phyloP scores from a whole-genome alignment of 2,329 filamentous ascomycete genomes.

The Plectosphaerella cucumerina region DNA sequence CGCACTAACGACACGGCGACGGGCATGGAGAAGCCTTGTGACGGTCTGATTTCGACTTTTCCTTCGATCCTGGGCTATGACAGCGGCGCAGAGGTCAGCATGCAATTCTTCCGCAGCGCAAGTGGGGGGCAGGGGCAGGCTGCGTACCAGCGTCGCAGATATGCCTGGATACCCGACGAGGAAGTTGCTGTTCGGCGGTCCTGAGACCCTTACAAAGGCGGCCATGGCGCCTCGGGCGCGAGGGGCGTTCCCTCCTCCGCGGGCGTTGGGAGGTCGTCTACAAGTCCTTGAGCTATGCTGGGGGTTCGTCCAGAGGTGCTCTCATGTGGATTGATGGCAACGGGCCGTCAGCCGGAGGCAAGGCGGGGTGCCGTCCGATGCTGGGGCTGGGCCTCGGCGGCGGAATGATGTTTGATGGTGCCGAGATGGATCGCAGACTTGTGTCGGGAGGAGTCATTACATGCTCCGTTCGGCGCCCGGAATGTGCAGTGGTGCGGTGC shows the following conservation, averaged over 20 bases:
- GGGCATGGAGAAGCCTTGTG: conserved; percentile 78
- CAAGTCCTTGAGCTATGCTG: conserved; percentile 5
- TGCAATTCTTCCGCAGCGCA: neutral
- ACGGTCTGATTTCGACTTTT: conserved; percentile 92
- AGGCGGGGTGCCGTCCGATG: neutral
- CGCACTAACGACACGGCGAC: conserved; percentile 90
- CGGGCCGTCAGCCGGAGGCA: neutral
- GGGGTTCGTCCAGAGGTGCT: conserved; percentile 4
- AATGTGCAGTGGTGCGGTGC: neutral
- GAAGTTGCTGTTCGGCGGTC: conserved; percentile 94
- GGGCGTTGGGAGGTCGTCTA: conserved; percentile 1
- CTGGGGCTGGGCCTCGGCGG: neutral
- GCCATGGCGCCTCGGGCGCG: conserved; percentile 40
- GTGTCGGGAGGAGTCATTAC: neutral
- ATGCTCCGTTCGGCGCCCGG: conserved; percentile 1
- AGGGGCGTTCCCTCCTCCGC: conserved; percentile 3
- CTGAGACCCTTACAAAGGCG: conserved; percentile 91
- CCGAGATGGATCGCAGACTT: neutral
- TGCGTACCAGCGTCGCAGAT: conserved; percentile 87
- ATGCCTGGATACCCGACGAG: conserved; percentile 97
- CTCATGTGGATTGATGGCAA: conserved; percentile 6
- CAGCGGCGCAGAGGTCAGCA: neutral
- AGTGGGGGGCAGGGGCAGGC: neutral
- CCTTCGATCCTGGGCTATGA: conserved; percentile 89
- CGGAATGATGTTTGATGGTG: neutral